Base-by-base conservation (phyloP, 306 rosid genomes). In the Betula pendula region DNA sequence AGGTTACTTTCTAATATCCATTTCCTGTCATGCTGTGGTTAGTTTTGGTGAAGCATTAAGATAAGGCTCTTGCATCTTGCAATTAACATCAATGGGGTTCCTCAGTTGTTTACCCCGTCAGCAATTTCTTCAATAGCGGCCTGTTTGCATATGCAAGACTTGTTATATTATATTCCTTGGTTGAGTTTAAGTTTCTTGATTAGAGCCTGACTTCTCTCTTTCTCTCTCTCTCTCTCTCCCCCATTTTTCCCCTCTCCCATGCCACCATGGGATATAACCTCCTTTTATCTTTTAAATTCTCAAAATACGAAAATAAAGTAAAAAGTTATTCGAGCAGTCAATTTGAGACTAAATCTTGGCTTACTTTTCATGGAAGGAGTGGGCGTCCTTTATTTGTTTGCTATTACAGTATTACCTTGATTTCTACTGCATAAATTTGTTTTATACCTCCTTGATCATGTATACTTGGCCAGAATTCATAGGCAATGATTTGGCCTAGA, bases 121-220 rank as follows among this genome's bases (percentile, higher is more conserved):
- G 29, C 33, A 45, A n/a, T 19, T 44, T 58, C 42, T 73, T 79
- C 17, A 67, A 73, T 25, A 65, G 68, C 62, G n/a, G 78, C 70
- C 19, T 27, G 67, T 49, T 49, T 49, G 35, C 40, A 5, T 25
- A 59, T 59, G 16, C 35, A 7, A 59, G 67, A 25, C 67, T 59
- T 6, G 67, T 25, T 59, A 14, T 59, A 27, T 25, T 59, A 6
- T 29, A 59, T 27, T 59, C 19, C 17, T 15, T 29, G 67, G 33
- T 59, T 29, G 40, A 27, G 67, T 59, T 59, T 13, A 59, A 59
- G 19, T 13, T 11, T 24, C 16, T 58, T 12, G 29, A 24, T 25
- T 58, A 25, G 29, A 12, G 65, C 19, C 19, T 5, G 19, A 29
- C 35, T 20, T 22, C 15, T 25, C 65, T 24, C 22, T 56, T 4